Base-by-base conservation (phyloP, 2,329 filamentous ascomycete genomes). In the Ascosphaera aggregata region DNA sequence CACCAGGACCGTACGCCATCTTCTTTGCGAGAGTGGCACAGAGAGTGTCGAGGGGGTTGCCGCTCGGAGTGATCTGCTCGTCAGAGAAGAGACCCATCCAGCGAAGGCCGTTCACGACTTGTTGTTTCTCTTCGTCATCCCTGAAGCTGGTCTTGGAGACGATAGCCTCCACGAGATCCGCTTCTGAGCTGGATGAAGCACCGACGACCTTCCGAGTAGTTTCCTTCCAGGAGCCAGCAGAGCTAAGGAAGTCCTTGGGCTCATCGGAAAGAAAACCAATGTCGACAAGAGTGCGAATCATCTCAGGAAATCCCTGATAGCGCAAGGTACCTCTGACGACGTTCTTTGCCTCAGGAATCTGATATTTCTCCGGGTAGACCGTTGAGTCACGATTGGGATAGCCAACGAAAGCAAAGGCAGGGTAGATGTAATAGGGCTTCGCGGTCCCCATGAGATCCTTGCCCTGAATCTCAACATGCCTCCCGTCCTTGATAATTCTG, bases 341-440 rank as follows among this genome's bases (percentile, higher is more conserved):
- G 39, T 80, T 93, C 59, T 92, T 61, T 11, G 81, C 82, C 64
- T 95, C 86, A 39, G 85, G 84, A 52, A 94, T 94, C 59, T 72
- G 62, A 69, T 94, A 94, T 45, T 80, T 73, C 66, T 92, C 76
- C 54, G 73, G 76, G 72, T 89, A 95, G 7, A 71, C 67, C 13
- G 80, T 89, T 16, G 76, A 85, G 61, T 95, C 85, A 49, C 85
- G 69, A 72, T 95, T 95, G 42, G 80, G 79, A 62, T 95, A 95
- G 34, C 78, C 82, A 48, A 94, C 84, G 50, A 92, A 86, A 39
- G 78, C 76, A 57, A 75, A 94, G 43, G 81, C 80, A 27, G 80
- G 79, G 64, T 84, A 91, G 64, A 86, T 89, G 60, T 69, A 73
- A 69, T 92, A 93, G 38, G 82, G 80, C 67, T 91, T 86, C 32